Base-by-base conservation (phyloP, 371 early-diverging fungal species). In the Coemansia sp. region DNA sequence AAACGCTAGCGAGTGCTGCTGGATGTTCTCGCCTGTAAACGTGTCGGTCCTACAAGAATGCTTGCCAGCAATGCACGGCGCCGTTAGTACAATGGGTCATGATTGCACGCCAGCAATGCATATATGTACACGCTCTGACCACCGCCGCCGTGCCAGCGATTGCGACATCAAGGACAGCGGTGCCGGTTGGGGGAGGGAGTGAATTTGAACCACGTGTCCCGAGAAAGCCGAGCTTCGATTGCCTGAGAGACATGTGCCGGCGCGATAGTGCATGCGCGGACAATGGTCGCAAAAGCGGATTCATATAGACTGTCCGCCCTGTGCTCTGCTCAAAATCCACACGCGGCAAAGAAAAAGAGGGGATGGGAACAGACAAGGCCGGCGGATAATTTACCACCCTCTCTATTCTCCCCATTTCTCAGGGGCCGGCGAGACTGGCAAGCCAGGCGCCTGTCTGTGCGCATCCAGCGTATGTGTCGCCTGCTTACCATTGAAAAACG, bases 1-100 rank as follows among this genome's bases (percentile, higher is more conserved):
- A 77, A 92, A 97, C 2, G 98, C 98, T 57, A 95, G 82, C 3
- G 96, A 94, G 72, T 85, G 86, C 67, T 98, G 98, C 11, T 88
- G 69, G 36, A 72, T 64, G 47, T 48, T 63, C 53, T 80, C 68
- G 33, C 55, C 58, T 5, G 67, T 72, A 34, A 78, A 77, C 30
- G 77, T 63, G 16, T 78, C 78, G 3, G 75, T 53, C 75, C 70
- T 77, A 71, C 12, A 51, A 26, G 10, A 8, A 26, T 14, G 3
- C n/a, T 51, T 9, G 30, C 30, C 16, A 33, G 16, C 20, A 14
- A 45, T 45, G 47, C 47, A 45, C 4, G 5, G 47, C 8, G 33
- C 12, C 12, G 31, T 51, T 51, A 51, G 51, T 7, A 45, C 47
- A 45, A 45, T 45, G 47, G 8, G 5, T 43, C n/a, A 26, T 26